A percentile compares a stretch with the other conserved stretches of the same genome.
phyloP scores from a whole-genome alignment of 2,329 filamentous ascomycete genomes.

The Aspergillus latus region DNA sequence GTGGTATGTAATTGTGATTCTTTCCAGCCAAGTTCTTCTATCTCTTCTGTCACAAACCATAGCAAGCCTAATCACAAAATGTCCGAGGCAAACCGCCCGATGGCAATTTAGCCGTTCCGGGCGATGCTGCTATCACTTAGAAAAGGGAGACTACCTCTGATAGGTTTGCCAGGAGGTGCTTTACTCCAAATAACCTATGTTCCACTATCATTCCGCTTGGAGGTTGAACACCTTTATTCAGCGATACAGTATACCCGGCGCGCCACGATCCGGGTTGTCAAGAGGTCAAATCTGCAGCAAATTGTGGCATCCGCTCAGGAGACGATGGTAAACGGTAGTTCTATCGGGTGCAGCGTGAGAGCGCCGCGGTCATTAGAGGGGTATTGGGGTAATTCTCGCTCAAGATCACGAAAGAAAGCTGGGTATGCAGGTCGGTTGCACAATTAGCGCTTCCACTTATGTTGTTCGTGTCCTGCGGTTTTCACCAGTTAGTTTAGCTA shows the following conservation, averaged over 20 bases:
- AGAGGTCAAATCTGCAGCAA: constrained; percentile 2
- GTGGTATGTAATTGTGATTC: constrained; percentile 8
- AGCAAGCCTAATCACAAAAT: constrained; percentile 4
- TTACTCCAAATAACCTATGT: constrained; percentile 1
- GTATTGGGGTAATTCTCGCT: background rate
- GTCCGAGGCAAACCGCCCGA: background rate
- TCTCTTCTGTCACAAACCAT: constrained; percentile 5
- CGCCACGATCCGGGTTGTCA: background rate
- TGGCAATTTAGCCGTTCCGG: constrained; percentile 3
- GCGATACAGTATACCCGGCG: background rate
- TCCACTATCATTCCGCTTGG: constrained; percentile 1
- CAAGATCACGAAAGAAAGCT: constrained; percentile 5
- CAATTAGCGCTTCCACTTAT: background rate
- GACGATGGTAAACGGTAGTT: background rate
- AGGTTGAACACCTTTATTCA: background rate
- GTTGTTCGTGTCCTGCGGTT: background rate
- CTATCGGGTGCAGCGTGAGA: background rate
- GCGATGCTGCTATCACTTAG: background rate
- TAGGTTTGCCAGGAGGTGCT: background rate
- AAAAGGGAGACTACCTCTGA: background rate
- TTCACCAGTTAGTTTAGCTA: background rate
- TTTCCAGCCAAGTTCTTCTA: constrained; percentile 8
- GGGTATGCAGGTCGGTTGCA: background rate
- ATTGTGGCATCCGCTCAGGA: background rate
- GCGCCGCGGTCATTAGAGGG: background rate